Evolutionary conservation across 805 yeast species (phyloP), one percentile per base, ranked within the genome.

Genomic region (Starmerella ratchasimensis): DNA sequence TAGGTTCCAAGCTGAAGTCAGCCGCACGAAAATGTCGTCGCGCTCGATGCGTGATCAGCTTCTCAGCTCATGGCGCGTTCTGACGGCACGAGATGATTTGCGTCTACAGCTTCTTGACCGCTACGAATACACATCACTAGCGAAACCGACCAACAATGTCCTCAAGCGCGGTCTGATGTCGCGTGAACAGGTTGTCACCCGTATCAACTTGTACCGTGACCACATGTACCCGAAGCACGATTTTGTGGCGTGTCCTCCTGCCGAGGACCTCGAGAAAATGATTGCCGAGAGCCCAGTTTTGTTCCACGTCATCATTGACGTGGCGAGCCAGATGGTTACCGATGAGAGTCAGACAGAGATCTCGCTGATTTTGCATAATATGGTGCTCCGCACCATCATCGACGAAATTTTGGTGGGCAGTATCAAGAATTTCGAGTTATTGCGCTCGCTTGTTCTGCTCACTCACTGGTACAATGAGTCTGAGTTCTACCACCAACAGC

Each of bases 381-480:
- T 46, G 33, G 58, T 58, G 4, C 46, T 46, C 31, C 52, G 52
- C 27, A 43, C 55, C 2, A 47, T 57, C 6, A 45, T 57, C 9
- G 54, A 68, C 34, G 86, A 82, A 50, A 67, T 77, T 9, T 57
- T 83, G 57, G 65, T 77, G 7, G 63, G 69, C 19, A 94, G 94
- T 15, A 66, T 71, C 38, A 84, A 81, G 58, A 67, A 75, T 5
- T 57, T 74, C 14, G 86, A 81, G 53, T 57, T 81, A 26, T 60
- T 83, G 28, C 75, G 76, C 53, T 61, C 76, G 15, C 59, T 80
- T 34, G 52, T 79, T 15, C 50, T 80, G 5, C 61, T 79, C 36
- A 68, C 79, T 19, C 56, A 76, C 21, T 84, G 94, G 94, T 83
- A 82, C 53, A 80, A 79, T 46, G 71, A 81, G 3, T 80, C 94